Evolutionary conservation across 225 moss, liverwort and hornwort species (phyloP).

Genomic region (Sphagnum contortum): DNA sequence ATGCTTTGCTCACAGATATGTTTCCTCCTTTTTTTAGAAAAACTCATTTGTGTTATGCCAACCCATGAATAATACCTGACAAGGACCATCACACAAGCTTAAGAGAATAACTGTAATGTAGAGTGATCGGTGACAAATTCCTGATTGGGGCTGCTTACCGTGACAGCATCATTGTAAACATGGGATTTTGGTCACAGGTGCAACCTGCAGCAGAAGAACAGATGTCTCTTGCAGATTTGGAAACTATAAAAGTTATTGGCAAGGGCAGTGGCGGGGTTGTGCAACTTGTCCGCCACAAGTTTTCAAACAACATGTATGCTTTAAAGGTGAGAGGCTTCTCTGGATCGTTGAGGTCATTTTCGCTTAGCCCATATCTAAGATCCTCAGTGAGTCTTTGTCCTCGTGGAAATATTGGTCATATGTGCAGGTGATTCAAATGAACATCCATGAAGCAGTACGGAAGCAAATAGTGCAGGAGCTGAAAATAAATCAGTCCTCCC

Average conservation of each 20-base stretch:
- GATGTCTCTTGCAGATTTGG: conserved; percentile 62
- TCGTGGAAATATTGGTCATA: too few relatives aligned
- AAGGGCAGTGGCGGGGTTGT: conserved; percentile 78
- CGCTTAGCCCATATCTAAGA: too few relatives aligned
- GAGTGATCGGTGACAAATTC: too few relatives aligned
- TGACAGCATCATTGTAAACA: background rate
- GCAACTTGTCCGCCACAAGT: conserved; percentile 78
- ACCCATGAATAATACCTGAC: too few relatives aligned
- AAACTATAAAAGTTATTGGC: conserved; percentile 65
- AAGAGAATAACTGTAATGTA: too few relatives aligned
- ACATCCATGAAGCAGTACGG: conserved; percentile 61
- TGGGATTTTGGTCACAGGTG: conserved; percentile 10
- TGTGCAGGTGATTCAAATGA: conserved; percentile 69
- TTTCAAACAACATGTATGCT: conserved; percentile 59
- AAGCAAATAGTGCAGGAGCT: conserved; percentile 79
- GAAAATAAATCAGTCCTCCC: conserved; percentile 68
- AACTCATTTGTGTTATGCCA: too few relatives aligned
- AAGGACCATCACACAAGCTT: too few relatives aligned
- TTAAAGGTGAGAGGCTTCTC: conserved; percentile 39
- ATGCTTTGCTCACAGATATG: too few relatives aligned
- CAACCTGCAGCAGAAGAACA: conserved; percentile 44
- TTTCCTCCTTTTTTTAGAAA: too few relatives aligned
- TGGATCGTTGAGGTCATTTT: too few relatives aligned
- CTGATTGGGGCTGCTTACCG: too few relatives aligned
- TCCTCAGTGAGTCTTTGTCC: too few relatives aligned